phyloP scores from a whole-genome alignment of 176 grass and related monocot genomes.

The Avena sativa region DNA sequence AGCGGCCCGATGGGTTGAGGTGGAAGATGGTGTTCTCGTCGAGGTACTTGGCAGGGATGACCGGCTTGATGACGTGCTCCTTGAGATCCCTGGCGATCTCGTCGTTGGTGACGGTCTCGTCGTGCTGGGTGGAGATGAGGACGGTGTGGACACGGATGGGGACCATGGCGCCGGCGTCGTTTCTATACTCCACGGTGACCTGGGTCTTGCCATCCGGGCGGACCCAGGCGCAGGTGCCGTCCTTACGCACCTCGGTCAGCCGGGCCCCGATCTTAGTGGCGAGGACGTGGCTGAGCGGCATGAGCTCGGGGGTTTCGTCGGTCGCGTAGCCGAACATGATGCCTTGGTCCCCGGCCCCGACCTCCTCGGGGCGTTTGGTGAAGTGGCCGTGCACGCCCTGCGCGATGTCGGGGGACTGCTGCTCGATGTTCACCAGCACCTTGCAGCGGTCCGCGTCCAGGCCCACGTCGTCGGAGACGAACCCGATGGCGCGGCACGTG shows the following conservation, averaged over 20 bases:
- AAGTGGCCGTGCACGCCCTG: conserved; percentile 76
- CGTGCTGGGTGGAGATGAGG: conserved; percentile 80
- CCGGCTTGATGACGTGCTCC: conserved; percentile 77
- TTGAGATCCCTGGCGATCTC: conserved; percentile 78
- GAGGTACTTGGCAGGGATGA: conserved; percentile 63
- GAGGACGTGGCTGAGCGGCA: conserved; percentile 72
- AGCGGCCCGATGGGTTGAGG: conserved; percentile 63
- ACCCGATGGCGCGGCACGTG: conserved; percentile 76
- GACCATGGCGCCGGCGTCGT: conserved; percentile 71
- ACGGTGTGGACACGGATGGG: conserved; percentile 76
- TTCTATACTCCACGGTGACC: conserved; percentile 72
- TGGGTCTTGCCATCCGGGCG: conserved; percentile 73
- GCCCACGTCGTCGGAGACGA: conserved; percentile 64
- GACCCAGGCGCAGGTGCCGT: conserved; percentile 67
- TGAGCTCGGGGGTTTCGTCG: conserved; percentile 68
- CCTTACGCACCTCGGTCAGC: conserved; percentile 74
- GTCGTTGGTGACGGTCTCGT: conserved; percentile 73
- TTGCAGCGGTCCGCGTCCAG: conserved; percentile 70
- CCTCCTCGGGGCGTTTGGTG: conserved; percentile 67
- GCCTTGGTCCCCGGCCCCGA: conserved; percentile 72
- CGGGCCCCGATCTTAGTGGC: conserved; percentile 66
- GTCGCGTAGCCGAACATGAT: conserved; percentile 77
- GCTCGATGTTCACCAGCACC: conserved; percentile 78
- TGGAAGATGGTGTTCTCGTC: conserved; percentile 76
- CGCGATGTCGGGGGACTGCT: conserved; percentile 75